Base-by-base conservation (phyloP, 2,329 filamentous ascomycete genomes). In the Apiospora hydei region DNA sequence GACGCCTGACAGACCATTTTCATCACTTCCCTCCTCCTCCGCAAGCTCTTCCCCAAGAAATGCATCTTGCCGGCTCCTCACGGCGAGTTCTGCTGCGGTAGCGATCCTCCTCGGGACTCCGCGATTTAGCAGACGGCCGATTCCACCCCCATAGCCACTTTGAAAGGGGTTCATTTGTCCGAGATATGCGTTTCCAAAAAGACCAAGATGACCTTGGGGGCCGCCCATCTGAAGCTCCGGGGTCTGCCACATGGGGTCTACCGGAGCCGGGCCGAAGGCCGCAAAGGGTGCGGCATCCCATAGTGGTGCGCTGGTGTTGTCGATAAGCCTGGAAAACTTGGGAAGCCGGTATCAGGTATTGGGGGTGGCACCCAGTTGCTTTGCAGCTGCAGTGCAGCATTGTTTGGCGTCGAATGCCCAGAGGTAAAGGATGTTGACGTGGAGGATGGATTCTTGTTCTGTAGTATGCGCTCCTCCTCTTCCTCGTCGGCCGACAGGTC, bases 181-280 rank as follows among this genome's bases (percentile, higher is more conserved):
- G 18, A 10, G 8, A 57, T 41, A 41, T 69, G 30, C 3, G 47
- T 51, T 57, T 13, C 16, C 46, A 57, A 57, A 69, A 53, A 53
- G 38, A n/a, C 68, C 68, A 11, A 43, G 21, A 38, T 30, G 47
- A 10, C 34, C 16, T 21, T 69, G 68, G 44, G 34, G n/a, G 43
- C 38, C n/a, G 7, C 34, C 47, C 51, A 26, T 34, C 51, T 70
- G 78, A 10, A 84, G 74, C 6, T 82, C 81, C 1, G 84, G 84
- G 0, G 77, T 77, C 38, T 78, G 78, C 84, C 84, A 86, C 0
- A 77, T 73, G 4, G 84, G 81, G 69, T 86, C 84, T 51, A 41
- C 11, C 21, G 47, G 34, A 26, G 78, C 70, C 13, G 75, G 57
- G 38, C 71, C 69, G 16, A 75, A 74, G 13, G 72, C 30, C 3